phyloP scores from a whole-genome alignment of 1,284 basidiomycete species.

The Microbotryum intermedium region DNA sequence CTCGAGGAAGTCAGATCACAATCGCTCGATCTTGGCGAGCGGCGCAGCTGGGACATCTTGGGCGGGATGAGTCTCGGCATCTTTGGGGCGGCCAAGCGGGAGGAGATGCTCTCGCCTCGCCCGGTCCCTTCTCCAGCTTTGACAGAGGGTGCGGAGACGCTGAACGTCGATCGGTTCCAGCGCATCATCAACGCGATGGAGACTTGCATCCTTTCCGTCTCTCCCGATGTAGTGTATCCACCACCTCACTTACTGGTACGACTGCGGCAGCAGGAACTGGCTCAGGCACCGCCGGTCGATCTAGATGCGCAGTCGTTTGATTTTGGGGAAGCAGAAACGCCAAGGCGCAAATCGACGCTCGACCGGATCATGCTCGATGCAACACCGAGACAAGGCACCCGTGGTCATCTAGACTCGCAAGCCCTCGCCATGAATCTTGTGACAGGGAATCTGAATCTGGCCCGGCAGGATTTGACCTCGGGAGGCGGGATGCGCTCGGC shows the following conservation, averaged over 20 bases:
- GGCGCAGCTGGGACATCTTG: conserved; percentile 2
- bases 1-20: neutral
- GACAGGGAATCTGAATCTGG: neutral
- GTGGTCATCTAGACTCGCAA: neutral
- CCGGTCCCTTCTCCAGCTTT: neutral
- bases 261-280: conserved; percentile 25
- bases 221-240: conserved; percentile 23
- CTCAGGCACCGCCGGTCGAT: neutral
- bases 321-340: neutral
- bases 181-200: conserved; percentile 23
- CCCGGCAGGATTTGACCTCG: neutral
- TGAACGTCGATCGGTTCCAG: conserved; percentile 16
- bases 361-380: no score
- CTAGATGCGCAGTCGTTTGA: neutral
- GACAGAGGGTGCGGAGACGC: neutral
- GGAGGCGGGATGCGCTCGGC: no score
- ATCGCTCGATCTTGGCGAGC: neutral
- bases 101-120: no score
- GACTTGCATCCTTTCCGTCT: conserved; percentile 14
- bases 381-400: no score
- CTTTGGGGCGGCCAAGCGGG: neutral
- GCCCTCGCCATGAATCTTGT: conserved; percentile 6
- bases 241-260: conserved; percentile 27
- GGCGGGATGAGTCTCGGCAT: conserved; percentile 6
- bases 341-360: no score